A percentile compares a stretch with the other conserved stretches of the same genome.
Evolutionary conservation across 2,329 filamentous ascomycete genomes (phyloP).

Genomic region (Colletotrichum sidae): DNA sequence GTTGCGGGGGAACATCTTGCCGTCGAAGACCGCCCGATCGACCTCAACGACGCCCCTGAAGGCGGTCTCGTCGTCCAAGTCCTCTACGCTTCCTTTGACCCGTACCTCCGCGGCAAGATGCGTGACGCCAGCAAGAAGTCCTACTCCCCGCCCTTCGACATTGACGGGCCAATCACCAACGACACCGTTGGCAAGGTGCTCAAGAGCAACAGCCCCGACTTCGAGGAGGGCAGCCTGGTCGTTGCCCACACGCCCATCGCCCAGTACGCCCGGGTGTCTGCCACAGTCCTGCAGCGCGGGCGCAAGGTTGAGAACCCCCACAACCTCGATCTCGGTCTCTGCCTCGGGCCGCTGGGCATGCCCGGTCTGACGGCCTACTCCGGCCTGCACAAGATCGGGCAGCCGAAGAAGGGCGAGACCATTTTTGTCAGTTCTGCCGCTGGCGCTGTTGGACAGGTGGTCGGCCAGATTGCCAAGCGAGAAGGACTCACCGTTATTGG

Average conservation of each 20-base stretch:
- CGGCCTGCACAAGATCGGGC: conserved; percentile 72
- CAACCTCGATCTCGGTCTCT: conserved; percentile 73
- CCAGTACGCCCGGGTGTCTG: conserved; percentile 65
- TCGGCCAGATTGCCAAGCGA: conserved; percentile 87
- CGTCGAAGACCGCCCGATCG: conserved; percentile 76
- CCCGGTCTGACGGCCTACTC: conserved; percentile 78
- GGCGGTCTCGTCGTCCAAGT: conserved; percentile 78
- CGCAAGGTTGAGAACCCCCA: conserved; percentile 72
- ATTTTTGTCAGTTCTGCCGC: conserved; percentile 86
- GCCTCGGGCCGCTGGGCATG: conserved; percentile 75
- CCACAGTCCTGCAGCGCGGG: conserved; percentile 9
- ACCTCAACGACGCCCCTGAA: conserved; percentile 68
- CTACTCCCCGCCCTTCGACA: conserved; percentile 72
- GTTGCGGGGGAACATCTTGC: conserved; percentile 77
- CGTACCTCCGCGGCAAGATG: conserved; percentile 87
- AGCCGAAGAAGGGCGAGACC: conserved; percentile 75
- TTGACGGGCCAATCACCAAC: conserved; percentile 75
- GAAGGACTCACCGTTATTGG: conserved; percentile 84
- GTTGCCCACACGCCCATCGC: conserved; percentile 65
- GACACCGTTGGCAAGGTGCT: conserved; percentile 74
- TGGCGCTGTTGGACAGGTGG: conserved; percentile 84
- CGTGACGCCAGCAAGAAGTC: conserved; percentile 71
- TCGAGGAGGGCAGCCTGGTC: conserved; percentile 62
- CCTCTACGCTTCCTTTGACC: conserved; percentile 82
- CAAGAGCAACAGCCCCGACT: conserved; percentile 70